These are phyloP conservation scores for Termitomyces titanicus DNA, from an alignment of 768 basidiomycete species.

Conservation along the genomic window DNA sequence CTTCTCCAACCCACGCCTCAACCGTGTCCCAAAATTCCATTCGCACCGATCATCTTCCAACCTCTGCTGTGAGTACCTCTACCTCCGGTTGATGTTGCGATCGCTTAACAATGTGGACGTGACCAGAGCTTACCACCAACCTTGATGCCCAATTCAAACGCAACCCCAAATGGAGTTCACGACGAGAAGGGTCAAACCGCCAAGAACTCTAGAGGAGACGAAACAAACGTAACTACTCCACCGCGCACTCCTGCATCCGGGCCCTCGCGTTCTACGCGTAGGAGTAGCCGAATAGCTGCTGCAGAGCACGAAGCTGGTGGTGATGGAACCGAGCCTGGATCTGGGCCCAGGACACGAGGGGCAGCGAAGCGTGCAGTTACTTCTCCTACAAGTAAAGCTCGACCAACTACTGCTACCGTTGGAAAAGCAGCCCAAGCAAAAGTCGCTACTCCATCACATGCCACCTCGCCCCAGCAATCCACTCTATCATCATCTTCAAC, in stretches of 20 bases:
- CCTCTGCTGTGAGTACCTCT: neutral
- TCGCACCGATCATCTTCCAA: neutral
- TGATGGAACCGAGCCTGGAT: constrained; percentile 1
- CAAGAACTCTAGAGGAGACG: neutral
- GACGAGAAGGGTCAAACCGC: neutral
- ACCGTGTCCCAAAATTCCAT: too few relatives aligned
- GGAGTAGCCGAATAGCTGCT: constrained; percentile 7
- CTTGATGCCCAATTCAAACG: constrained; percentile 5
- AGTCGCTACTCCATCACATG: constrained; percentile 7
- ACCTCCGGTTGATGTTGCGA: neutral
- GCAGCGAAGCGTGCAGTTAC: constrained; percentile 8
- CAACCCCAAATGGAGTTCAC: neutral
- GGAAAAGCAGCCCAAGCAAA: constrained; percentile 9
- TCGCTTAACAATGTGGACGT: neutral
- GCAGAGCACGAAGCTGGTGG: neutral
- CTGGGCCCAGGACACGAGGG: constrained; percentile 12
- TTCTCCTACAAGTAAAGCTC: constrained; percentile 5
- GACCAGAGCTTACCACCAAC: constrained; percentile 13
- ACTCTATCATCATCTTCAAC: neutral
- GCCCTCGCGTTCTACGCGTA: constrained; percentile 11
- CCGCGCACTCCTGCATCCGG: constrained; percentile 6
- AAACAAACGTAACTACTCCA: neutral
- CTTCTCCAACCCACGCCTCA: neutral
- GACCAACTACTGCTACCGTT: constrained; percentile 6
- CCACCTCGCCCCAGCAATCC: neutral